Evolutionary conservation across 208 protist species (phyloP), one percentile per base, ranked within the genome.

Genomic region (Trypanosoma conorhini): DNA sequence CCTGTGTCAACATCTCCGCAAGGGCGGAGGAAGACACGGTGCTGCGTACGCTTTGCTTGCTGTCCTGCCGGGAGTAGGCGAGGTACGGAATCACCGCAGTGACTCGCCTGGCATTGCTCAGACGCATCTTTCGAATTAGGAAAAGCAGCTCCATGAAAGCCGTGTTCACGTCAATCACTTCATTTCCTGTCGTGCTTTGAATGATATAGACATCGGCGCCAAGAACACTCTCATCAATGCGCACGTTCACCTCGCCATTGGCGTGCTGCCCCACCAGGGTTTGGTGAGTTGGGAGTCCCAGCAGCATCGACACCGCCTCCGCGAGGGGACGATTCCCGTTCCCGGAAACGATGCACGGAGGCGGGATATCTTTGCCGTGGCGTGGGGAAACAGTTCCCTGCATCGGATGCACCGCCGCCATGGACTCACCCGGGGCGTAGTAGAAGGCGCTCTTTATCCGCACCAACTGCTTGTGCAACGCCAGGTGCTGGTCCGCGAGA

Each of bases 171-270:
- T 97, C 87, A 13, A 94, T 78, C 17, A 94, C 66, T 52, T 87
- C 81, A 67, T 98, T 98, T 54, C 91, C 88, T 24, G 88, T 98
- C 5, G 95, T 98, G 65, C 92, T 91, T 76, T 99, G 96, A 63
- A 99, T 97, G 58, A 99, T 98, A 80, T 95, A 99, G 40, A 99
- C 91, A 81, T 99, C 97, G 26, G 81, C 84, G 30, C 97, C 98
- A 60, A 98, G 87, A 42, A 99, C 94, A 67, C 85, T 95, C 55
- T 98, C 96, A 51, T 91, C 83, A 67, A 98, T 97, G 55, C 97
- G 88, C 46, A 98, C 87, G 68, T 86, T 85, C 68, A 97, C 92
- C 79, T 98, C 94, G 5, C 91, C 91, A 78, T 86, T 96, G 1
- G 85, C 83, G 76, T 92, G 96, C 67, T 94, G 87, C 22, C 77